phyloP scores from a whole-genome alignment of 1,284 basidiomycete genomes.

The Ustilago xerochloae region DNA sequence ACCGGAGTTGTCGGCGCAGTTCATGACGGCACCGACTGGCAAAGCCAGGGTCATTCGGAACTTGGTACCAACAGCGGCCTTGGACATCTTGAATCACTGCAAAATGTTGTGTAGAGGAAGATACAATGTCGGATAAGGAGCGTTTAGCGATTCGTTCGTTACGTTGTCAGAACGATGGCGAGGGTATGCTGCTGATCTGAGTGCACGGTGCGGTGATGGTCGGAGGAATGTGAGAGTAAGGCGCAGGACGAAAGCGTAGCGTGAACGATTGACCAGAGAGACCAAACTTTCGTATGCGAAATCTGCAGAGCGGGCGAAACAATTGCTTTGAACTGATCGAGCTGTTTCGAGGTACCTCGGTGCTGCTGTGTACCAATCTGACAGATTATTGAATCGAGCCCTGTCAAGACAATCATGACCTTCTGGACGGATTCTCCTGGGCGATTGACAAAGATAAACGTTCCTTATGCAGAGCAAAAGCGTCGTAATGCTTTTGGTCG shows the following conservation, averaged over 20 bases:
- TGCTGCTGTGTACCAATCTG: too few relatives aligned
- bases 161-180: not conserved
- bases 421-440: too few relatives aligned
- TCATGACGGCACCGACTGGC: conserved; percentile 97
- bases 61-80: conserved; percentile 82
- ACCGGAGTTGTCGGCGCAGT: conserved; percentile 99
- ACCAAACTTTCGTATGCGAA: too few relatives aligned
- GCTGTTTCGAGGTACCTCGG: too few relatives aligned
- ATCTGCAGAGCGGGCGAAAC: too few relatives aligned
- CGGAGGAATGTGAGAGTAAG: not conserved
- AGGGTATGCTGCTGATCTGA: conserved; percentile 16
- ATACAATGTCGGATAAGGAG: not conserved
- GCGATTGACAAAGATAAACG: too few relatives aligned
- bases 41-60: conserved; percentile 83
- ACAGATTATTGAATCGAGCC: too few relatives aligned
- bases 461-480: not conserved
- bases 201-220: not conserved
- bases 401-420: too few relatives aligned
- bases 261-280: too few relatives aligned
- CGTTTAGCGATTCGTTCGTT: conserved; percentile 20
- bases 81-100: conserved; percentile 63
- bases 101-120: not conserved
- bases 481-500: not conserved
- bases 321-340: too few relatives aligned
- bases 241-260: too few relatives aligned